Evolutionary conservation across 169 alveolate species (phyloP).

Genomic region (Cryptosporidium parvum): DNA sequence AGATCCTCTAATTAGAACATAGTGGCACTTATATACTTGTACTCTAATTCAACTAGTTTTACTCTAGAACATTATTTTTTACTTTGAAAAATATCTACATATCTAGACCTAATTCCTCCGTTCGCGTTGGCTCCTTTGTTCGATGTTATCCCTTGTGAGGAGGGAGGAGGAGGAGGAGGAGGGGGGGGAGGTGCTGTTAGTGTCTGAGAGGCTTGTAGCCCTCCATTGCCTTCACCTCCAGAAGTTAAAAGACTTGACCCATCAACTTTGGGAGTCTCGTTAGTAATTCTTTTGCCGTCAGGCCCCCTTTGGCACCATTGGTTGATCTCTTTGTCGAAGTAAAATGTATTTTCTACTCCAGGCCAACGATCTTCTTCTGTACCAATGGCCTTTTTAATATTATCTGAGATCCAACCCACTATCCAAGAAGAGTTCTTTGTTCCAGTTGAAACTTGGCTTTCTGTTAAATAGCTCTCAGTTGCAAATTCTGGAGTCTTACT

Average conservation of each 20-base stretch:
- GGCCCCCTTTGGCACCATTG: conserved; percentile 78
- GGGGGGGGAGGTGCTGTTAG: conserved; percentile 8
- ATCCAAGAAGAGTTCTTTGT: conserved; percentile 64
- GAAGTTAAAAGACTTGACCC: too few relatives aligned
- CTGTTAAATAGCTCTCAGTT: not conserved
- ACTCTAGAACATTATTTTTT: conserved; percentile 22
- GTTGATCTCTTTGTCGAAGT: conserved; percentile 75
- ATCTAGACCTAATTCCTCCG: conserved; percentile 59
- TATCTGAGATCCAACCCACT: conserved; percentile 74
- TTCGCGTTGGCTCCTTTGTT: not conserved
- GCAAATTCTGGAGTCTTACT: not conserved
- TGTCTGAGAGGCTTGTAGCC: not conserved
- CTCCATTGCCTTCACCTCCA: not conserved
- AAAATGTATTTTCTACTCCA: conserved; percentile 80
- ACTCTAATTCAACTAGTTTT: conserved; percentile 16
- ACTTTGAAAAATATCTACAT: conserved; percentile 61
- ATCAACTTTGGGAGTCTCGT: conserved; percentile 4
- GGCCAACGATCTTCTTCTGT: conserved; percentile 78
- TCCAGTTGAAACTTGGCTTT: not conserved
- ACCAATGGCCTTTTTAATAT: conserved; percentile 76
- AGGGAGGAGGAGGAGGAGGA: conserved; percentile 18
- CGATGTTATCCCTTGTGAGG: not conserved
- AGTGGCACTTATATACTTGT: not conserved
- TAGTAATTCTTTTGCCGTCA: conserved; percentile 26
- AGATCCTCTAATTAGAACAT: not conserved